These are phyloP conservation scores for Xylaria sp. DNA, from an alignment of 2,329 filamentous ascomycete genomes.

Conservation along the genomic window DNA sequence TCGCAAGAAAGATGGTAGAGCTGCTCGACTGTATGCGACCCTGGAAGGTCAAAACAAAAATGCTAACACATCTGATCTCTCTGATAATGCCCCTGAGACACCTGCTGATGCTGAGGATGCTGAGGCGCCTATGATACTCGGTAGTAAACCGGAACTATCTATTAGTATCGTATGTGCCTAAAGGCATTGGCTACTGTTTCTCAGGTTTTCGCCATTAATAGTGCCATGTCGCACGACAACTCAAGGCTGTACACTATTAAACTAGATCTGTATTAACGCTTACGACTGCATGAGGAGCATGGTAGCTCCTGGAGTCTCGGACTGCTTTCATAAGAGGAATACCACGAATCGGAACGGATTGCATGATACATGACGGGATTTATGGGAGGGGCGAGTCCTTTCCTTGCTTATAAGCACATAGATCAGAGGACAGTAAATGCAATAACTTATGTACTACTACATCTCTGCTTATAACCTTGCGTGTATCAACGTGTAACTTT, in stretches of 20 bases:
- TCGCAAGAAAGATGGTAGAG: conserved; percentile 53
- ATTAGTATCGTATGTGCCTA: conserved; percentile 30
- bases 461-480: background rate
- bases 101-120: conserved; percentile 43
- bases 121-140: conserved; percentile 35
- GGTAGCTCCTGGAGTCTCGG: conserved; percentile 33
- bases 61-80: conserved; percentile 44
- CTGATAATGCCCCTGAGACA: conserved; percentile 45
- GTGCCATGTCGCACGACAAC: background rate
- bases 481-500: background rate
- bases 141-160: conserved; percentile 24
- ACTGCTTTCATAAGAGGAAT: conserved; percentile 34
- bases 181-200: background rate
- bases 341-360: conserved; percentile 34
- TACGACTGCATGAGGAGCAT: conserved; percentile 34
- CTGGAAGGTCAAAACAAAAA: conserved; percentile 47
- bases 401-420: conserved; percentile 10
- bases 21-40: conserved; percentile 49
- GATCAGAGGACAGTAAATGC: conserved; percentile 13
- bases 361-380: conserved; percentile 28
- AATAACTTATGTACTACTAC: background rate
- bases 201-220: background rate
- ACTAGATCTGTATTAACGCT: conserved; percentile 37
- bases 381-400: background rate
- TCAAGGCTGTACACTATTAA: conserved; percentile 35